Base-by-base conservation (phyloP, 805 yeast species). In the Zygosaccharomyces siamensis region DNA sequence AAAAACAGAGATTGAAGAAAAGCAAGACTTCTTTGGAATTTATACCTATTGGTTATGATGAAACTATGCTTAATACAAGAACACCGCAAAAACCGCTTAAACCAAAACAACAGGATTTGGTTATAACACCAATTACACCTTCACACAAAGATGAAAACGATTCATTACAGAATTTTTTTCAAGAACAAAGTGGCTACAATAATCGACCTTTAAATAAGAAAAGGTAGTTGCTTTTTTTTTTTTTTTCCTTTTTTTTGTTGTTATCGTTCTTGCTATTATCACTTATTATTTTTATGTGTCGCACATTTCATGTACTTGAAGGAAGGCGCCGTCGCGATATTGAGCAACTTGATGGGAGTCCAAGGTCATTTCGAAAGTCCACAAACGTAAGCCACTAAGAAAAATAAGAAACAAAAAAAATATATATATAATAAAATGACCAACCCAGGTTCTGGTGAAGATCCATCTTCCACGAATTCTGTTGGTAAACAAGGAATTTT, bases 41-140 rank as follows among this genome's bases (percentile, higher is more conserved):
- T 28, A 52, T 54, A 32, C 62, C 62, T 4, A 58, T 58, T 43
- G 62, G 62, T 2, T 55, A 51, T 36, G 55, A 55, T 46, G 59
- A 53, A 21, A 41, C 26, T 12, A 48, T 48, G 52, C 46, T 53
- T 4, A 23, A 39, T 7, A 43, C 35, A 30, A 39, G 21, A 21
- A 40, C 51, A 2, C 50, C 56, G 2, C 36, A 39, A 24, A 50
- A 47, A 12, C 39, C 40, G 11, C 27, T 36, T 12, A 41, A 33
- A 14, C 31, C 20, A 11, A 26, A 14, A 20, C 35, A 49, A 26
- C 14, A 20, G 20, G 49, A 50, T 39, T 4, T 49, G 36, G 39
- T 45, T 41, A 45, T 53, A 14, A 41, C 36, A 20, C 46, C 53
- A 4, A 28, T 35, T 26, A 31, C 40, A 4, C 42, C 39, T n/a